Evolutionary conservation across 1,139 yeast genomes (phyloP), one percentile per base, ranked within the genome.

Genomic region (Lodderomyces margitis): DNA sequence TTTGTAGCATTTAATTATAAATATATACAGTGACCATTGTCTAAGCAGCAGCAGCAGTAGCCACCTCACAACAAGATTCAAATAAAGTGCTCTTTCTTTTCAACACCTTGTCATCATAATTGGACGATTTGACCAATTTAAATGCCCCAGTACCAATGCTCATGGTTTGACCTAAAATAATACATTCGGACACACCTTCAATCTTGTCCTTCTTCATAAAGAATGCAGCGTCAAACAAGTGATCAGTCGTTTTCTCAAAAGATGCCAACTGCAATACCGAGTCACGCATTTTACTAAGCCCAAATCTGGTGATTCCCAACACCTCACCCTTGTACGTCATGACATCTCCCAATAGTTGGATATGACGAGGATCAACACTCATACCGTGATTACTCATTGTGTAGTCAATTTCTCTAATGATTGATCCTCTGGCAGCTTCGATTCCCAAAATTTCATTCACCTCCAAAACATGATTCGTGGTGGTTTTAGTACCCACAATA

Each of bases 351-450:
- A 94, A 70, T 40, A 94, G 71, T 68, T 92, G 98, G 61, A 94
- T 89, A 67, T 94, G 99, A 74, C 99, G 95, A 49, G 98, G 98
- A 73, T 94, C 99, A 44, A 94, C 98, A 62, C 95, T 87, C 98
- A 94, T 94, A 66, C 98, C 98, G 74, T 94, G 98, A 64, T 89
- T 88, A 64, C 95, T 83, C 99, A 94, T 94, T 43, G 98, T 94
- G 58, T 91, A 89, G 62, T 88, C 96, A 62, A 94, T 92, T 70
- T 94, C 98, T 50, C 83, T 83, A 58, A 92, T 86, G 60, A 94
- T 94, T 52, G 95, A 83, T 0, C 89, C 73, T 62, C 99, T 78
- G 1, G 98, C 98, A 1, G 99, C 99, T 63, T 94, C 99, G 51
- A 94, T 94, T 57, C 99, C 99, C 49, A 94, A 73, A 10, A 92